phyloP scores from a whole-genome alignment of 176 grass and related monocot genomes.

The Miscanthus lutarioriparius region DNA sequence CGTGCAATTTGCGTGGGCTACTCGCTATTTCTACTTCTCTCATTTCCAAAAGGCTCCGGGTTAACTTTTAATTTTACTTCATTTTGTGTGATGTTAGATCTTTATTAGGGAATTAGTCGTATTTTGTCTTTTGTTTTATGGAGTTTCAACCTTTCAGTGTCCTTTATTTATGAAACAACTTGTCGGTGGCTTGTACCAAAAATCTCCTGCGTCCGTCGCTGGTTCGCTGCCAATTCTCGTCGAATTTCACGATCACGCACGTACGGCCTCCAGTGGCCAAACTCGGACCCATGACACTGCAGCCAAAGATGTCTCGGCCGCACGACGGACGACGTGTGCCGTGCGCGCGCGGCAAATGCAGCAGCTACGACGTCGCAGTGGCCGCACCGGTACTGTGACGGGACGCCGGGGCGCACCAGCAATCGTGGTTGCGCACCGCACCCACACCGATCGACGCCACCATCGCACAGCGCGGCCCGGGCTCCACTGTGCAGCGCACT shows the following conservation, averaged over 20 bases:
- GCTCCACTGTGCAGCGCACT: background rate
- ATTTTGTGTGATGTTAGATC: too few relatives aligned
- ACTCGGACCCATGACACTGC: background rate
- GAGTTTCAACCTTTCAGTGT: background rate
- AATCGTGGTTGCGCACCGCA: background rate
- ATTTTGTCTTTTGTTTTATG: too few relatives aligned
- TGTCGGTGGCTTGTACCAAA: background rate
- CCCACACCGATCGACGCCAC: background rate
- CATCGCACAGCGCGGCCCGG: background rate
- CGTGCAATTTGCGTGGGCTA: too few relatives aligned
- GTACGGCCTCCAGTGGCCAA: too few relatives aligned
- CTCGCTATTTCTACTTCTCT: too few relatives aligned
- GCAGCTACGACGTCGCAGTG: background rate
- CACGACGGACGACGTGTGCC: background rate
- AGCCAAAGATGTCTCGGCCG: background rate
- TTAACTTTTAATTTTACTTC: too few relatives aligned
- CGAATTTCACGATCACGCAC: background rate
- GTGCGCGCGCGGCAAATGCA: background rate
- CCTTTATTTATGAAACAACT: background rate
- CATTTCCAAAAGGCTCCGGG: too few relatives aligned
- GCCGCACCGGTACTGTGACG: background rate
- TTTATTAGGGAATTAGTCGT: too few relatives aligned
- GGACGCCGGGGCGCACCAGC: background rate
- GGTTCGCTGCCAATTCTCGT: background rate
- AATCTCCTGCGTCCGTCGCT: background rate